phyloP scores from a whole-genome alignment of 1,284 basidiomycete species.

The Kalmanozyma brasiliensis region DNA sequence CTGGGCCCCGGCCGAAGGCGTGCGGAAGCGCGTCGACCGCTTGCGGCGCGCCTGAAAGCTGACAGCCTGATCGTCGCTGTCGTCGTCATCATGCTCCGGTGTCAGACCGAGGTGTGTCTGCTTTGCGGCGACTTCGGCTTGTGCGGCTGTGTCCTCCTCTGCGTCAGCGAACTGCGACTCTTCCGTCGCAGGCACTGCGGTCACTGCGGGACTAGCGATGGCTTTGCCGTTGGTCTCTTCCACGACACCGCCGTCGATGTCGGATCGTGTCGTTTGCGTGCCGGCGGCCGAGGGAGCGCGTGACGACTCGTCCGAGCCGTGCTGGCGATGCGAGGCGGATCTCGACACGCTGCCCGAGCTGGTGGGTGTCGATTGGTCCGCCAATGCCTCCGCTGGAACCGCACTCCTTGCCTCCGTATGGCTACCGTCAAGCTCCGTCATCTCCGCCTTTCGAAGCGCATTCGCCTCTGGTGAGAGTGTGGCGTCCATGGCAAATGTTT shows the following conservation, averaged over 20 bases:
- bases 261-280: slow-evolving; percentile 22
- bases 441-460: slow-evolving; percentile 38
- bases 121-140: slow-evolving; percentile 2
- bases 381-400: not conserved
- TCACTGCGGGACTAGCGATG: not conserved
- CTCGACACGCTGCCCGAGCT: slow-evolving; percentile 31
- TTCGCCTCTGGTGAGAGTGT: slow-evolving; percentile 32
- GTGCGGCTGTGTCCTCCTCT: slow-evolving; percentile 23
- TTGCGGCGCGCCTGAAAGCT: slow-evolving; percentile 43
- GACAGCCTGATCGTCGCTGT: slow-evolving; percentile 45
- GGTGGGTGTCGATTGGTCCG: slow-evolving; percentile 12
- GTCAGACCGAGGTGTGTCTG: not conserved
- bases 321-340: slow-evolving; percentile 33
- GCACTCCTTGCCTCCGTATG: not conserved
- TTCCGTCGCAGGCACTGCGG: slow-evolving; percentile 17
- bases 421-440: slow-evolving; percentile 11
- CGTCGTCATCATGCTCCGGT: slow-evolving; percentile 26
- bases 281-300: slow-evolving; percentile 21
- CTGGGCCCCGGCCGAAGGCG: slow-evolving; percentile 1
- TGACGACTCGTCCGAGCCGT: slow-evolving; percentile 24
- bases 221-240: not conserved
- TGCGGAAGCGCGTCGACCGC: slow-evolving; percentile 40
- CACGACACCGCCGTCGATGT: not conserved
- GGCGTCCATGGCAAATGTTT: slow-evolving; percentile 39
- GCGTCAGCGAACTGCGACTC: slow-evolving; percentile 51